These are phyloP conservation scores for Fraxinus baroniana DNA, from an alignment of 305 asterid genomes.

Conservation along the genomic window DNA sequence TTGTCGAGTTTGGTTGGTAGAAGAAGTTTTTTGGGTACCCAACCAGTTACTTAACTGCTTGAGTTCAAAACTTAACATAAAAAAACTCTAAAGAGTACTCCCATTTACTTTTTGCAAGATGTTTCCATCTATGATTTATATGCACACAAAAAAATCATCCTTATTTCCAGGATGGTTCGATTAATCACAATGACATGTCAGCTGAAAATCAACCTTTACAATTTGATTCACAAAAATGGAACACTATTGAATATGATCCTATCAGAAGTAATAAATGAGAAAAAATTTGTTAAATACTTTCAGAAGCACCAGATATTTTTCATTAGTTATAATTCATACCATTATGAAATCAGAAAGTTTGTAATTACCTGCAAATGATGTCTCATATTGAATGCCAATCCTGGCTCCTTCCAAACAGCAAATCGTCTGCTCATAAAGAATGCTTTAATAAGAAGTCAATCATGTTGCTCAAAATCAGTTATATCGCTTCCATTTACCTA, in stretches of 20 bases:
- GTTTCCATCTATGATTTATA: background rate
- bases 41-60: background rate
- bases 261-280: background rate
- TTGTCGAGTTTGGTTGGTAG: background rate
- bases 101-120: background rate
- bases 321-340: background rate
- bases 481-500: background rate
- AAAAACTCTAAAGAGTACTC: background rate
- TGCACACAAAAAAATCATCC: background rate
- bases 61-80: background rate
- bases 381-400: constrained; percentile 88
- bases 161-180: background rate
- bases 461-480: background rate
- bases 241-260: background rate
- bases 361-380: constrained; percentile 84
- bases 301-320: background rate
- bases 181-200: background rate
- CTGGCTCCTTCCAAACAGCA: constrained; percentile 96
- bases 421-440: constrained; percentile 58
- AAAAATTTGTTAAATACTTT: background rate
- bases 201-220: background rate
- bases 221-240: background rate
- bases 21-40: background rate
- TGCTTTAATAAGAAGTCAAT: constrained; percentile 20
- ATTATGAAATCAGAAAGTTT: background rate